Base-by-base conservation (phyloP, 2,329 filamentous ascomycete species). In the Gyromitra esculenta region DNA sequence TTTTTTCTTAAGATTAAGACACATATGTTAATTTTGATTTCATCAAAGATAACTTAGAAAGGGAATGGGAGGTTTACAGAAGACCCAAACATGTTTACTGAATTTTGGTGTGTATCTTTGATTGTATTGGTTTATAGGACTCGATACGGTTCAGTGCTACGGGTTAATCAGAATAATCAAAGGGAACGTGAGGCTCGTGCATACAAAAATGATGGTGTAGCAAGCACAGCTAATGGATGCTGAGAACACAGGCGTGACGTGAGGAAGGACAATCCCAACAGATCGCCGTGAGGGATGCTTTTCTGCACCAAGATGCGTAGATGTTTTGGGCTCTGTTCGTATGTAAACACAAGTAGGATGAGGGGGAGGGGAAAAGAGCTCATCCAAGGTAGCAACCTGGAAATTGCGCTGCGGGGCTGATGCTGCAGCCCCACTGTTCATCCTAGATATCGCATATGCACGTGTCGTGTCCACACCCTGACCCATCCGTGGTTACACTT, bases 1-100 rank as follows among this genome's bases (percentile, higher is more conserved):
- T 84, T 96, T 96, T 85, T 94, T 80, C 79, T 80, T 73, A 18
- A 35, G 41, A 1, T 37, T 52, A 64, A 25, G 5, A 59, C 45
- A 25, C 2, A 21, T n/a, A 52, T 63, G 50, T 75, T 52, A 75
- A 41, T 35, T 41, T 43, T 18, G 18, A 35, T 59, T 31, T 60
- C 25, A 13, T 18, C 5, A 69, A 48, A 43, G 48, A 52, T 56
- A 21, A 31, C 43, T 35, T 35, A 21, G 6, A 35, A 25, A 39
- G 52, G 35, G 45, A 18, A 21, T 21, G 48, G 43, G 39, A 35
- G 39, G 59, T 48, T 75, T 75, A 77, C 75, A 62, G 75, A 77
- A 70, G 75, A 77, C 18, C 75, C 75, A 69, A 77, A 77, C 75
- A 77, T 77, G 31, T 39, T 60, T 37, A 43, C 43, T 48, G 4